These are phyloP conservation scores for Pseudogymnoascus sp. DNA, from an alignment of 2,329 filamentous ascomycete genomes.

Conservation along the genomic window DNA sequence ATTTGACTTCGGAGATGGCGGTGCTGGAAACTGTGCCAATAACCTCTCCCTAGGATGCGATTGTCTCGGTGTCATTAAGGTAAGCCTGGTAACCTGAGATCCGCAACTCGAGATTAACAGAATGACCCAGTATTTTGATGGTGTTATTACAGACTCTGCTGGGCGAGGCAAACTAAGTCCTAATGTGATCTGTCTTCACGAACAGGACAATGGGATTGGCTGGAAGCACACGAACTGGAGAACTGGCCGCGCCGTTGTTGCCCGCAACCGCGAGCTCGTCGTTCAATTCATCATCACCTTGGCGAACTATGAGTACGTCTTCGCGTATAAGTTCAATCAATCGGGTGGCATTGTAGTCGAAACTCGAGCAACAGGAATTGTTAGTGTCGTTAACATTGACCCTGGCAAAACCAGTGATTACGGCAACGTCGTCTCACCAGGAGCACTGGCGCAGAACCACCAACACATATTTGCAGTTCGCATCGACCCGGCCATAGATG, in stretches of 20 bases:
- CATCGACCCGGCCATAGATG: constrained; percentile 53
- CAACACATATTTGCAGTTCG: constrained; percentile 53
- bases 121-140: constrained; percentile 47
- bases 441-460: constrained; percentile 54
- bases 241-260: constrained; percentile 55
- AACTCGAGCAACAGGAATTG: constrained; percentile 59
- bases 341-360: constrained; percentile 56
- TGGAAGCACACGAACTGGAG: constrained; percentile 69
- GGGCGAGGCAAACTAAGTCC: constrained; percentile 48
- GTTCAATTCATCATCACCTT: constrained; percentile 64
- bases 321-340: constrained; percentile 59
- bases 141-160: constrained; percentile 45
- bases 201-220: constrained; percentile 62
- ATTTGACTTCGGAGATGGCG: constrained; percentile 63
- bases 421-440: constrained; percentile 56
- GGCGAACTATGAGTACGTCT: constrained; percentile 66
- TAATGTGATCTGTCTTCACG: constrained; percentile 63
- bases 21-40: constrained; percentile 58
- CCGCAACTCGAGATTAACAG: constrained; percentile 13
- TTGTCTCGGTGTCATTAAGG: constrained; percentile 60
- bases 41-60: constrained; percentile 63
- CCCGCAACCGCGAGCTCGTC: constrained; percentile 56
- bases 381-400: constrained; percentile 50
- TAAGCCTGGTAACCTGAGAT: background rate
- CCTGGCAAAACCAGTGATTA: constrained; percentile 45